Percentiles rank a stretch among this genome's conserved stretches.
phyloP scores from a whole-genome alignment of 805 yeast species.

The Candida krabiensis region DNA sequence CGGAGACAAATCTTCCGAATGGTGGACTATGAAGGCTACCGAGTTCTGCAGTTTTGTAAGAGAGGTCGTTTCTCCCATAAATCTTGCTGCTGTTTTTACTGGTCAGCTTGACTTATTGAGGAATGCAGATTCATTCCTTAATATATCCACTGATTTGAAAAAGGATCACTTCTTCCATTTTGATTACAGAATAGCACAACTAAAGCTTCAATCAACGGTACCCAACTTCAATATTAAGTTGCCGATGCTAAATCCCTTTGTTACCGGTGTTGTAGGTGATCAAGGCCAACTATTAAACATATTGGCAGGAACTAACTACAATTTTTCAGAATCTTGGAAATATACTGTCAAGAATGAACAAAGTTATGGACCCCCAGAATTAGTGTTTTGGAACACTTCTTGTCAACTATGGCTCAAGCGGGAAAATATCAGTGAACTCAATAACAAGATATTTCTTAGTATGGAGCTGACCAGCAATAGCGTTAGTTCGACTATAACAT shows the following conservation, averaged over 20 bases:
- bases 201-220: neutral
- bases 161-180: constrained; percentile 48
- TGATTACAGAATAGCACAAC: constrained; percentile 30
- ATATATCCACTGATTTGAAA: neutral
- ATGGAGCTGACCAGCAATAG: constrained; percentile 42
- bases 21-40: constrained; percentile 45
- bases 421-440: constrained; percentile 31
- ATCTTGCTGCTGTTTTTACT: constrained; percentile 35
- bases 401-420: constrained; percentile 55
- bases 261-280: constrained; percentile 33
- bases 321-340: constrained; percentile 32
- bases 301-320: constrained; percentile 24
- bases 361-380: constrained; percentile 33
- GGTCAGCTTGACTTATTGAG: constrained; percentile 26
- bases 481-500: constrained; percentile 34
- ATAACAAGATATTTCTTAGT: constrained; percentile 40
- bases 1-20: constrained; percentile 29
- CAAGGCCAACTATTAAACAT: constrained; percentile 27
- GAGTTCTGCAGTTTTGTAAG: constrained; percentile 36
- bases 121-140: neutral
- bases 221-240: constrained; percentile 12
- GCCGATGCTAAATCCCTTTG: constrained; percentile 37
- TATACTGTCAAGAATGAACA: constrained; percentile 34
- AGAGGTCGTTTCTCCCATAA: constrained; percentile 27
- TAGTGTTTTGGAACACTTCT: constrained; percentile 33